Percentiles rank a stretch among this genome's conserved stretches.
phyloP scores from a whole-genome alignment of 164 flowering plant genomes.

The Umbilicus rupestris region DNA sequence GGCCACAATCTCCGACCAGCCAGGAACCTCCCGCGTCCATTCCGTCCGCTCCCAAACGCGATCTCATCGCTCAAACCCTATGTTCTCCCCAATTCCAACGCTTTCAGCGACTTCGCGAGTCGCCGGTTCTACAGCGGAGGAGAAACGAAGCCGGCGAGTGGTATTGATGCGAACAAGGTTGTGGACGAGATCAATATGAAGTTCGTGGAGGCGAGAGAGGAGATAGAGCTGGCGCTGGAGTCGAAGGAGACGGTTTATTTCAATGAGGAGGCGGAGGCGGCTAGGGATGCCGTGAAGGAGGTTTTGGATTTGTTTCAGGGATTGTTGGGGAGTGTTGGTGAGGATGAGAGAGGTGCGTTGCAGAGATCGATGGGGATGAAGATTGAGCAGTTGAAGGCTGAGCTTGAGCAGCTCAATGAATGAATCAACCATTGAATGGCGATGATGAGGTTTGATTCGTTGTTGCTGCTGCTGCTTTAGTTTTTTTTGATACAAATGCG shows the following conservation, averaged over 20 bases:
- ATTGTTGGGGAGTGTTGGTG: constrained; percentile 44
- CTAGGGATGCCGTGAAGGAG: constrained; percentile 57
- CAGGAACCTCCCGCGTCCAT: constrained; percentile 13
- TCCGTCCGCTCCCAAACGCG: constrained; percentile 10
- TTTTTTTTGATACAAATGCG: too few species aligned
- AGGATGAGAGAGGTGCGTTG: constrained; percentile 41
- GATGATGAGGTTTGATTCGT: background rate
- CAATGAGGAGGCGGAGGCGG: constrained; percentile 77
- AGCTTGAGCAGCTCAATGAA: constrained; percentile 70
- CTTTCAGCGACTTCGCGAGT: background rate
- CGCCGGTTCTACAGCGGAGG: constrained; percentile 15
- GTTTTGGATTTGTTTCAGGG: constrained; percentile 57
- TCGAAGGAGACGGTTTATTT: constrained; percentile 92
- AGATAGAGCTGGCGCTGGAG: constrained; percentile 87
- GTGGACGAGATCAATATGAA: constrained; percentile 81
- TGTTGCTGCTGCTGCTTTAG: too few species aligned
- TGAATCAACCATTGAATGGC: background rate
- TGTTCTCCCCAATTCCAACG: constrained; percentile 1
- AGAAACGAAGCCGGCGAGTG: constrained; percentile 12
- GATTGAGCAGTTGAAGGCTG: constrained; percentile 93
- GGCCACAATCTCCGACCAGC: constrained; percentile 12
- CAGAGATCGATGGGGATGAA: constrained; percentile 90
- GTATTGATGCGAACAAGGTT: constrained; percentile 37
- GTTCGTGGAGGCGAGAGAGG: constrained; percentile 95
- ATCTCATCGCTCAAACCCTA: constrained; percentile 11